Evolutionary conservation across 352 stramenopile species (phyloP).

Genomic region (Globisporangium irregulare): DNA sequence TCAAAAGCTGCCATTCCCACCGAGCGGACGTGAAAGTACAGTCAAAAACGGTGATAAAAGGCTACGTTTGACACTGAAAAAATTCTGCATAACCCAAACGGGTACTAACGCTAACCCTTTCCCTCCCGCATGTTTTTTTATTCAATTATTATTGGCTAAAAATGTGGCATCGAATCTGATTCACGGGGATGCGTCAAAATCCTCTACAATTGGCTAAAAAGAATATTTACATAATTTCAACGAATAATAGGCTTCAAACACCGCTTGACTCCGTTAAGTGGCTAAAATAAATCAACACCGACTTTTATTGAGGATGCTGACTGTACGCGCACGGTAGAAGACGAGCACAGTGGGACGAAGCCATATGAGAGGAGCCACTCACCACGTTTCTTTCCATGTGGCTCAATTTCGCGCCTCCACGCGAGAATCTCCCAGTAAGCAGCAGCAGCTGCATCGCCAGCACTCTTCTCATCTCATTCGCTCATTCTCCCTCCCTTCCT

Average conservation of each 20-base stretch:
- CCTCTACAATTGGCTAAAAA: background rate
- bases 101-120: background rate
- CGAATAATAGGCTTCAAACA: background rate
- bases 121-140: background rate
- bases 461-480: background rate
- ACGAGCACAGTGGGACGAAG: conserved; percentile 11
- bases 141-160: background rate
- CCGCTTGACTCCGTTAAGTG: background rate
- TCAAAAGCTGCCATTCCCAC: background rate
- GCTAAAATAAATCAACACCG: background rate
- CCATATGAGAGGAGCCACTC: conserved; percentile 6
- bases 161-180: background rate
- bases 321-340: background rate
- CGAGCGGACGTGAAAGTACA: background rate
- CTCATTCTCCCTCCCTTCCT: too few species aligned
- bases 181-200: background rate
- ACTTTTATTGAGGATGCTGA: conserved; percentile 1
- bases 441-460: conserved; percentile 4
- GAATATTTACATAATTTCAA: background rate
- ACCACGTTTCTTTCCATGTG: background rate
- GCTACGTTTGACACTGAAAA: too few species aligned
- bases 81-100: too few species aligned
- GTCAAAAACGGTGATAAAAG: background rate
- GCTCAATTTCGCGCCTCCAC: background rate
- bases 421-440: conserved; percentile 1